Conservation (phyloP, 202 grass and related monocot species). For the Zizania palustris region DNA sequence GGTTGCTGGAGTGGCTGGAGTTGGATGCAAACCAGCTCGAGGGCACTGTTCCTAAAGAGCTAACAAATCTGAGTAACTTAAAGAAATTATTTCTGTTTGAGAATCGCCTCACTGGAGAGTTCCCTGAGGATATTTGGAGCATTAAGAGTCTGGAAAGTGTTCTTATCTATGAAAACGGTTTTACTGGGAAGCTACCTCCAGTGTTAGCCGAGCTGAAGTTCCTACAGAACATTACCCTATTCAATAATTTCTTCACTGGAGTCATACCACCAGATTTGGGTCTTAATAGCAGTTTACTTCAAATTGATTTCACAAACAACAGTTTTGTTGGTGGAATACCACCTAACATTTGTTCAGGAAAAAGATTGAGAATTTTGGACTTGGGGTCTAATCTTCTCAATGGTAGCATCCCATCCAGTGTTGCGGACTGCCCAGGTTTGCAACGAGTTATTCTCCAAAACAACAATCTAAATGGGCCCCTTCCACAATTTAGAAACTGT, state of each 20-base stretch:
- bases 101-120: conserved; percentile 63
- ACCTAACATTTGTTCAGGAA: conserved; percentile 66
- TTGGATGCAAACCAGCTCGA: conserved; percentile 67
- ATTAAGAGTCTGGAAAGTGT: conserved; percentile 57
- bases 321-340: conserved; percentile 72
- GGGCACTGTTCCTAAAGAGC: conserved; percentile 57
- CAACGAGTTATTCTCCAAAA: conserved; percentile 57
- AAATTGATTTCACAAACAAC: conserved; percentile 79
- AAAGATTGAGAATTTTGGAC: conserved; percentile 57
- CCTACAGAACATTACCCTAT: conserved; percentile 64
- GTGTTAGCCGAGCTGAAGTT: conserved; percentile 56
- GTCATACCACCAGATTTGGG: conserved; percentile 71
- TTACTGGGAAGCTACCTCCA: conserved; percentile 63
- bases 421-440: conserved; percentile 61
- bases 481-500: conserved; percentile 57
- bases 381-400: conserved; percentile 65
- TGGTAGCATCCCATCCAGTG: conserved; percentile 61
- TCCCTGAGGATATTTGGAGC: conserved; percentile 77
- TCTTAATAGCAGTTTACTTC: conserved; percentile 56
- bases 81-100: conserved; percentile 52
- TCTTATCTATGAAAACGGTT: conserved; percentile 56
- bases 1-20: conserved; percentile 41
- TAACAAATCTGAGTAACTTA: conserved; percentile 63
- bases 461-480: conserved; percentile 59
- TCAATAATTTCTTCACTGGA: conserved; percentile 70